These are phyloP conservation scores for Yamadazyma paraphyllophila DNA, from an alignment of 805 yeast species.

Conservation along the genomic window DNA sequence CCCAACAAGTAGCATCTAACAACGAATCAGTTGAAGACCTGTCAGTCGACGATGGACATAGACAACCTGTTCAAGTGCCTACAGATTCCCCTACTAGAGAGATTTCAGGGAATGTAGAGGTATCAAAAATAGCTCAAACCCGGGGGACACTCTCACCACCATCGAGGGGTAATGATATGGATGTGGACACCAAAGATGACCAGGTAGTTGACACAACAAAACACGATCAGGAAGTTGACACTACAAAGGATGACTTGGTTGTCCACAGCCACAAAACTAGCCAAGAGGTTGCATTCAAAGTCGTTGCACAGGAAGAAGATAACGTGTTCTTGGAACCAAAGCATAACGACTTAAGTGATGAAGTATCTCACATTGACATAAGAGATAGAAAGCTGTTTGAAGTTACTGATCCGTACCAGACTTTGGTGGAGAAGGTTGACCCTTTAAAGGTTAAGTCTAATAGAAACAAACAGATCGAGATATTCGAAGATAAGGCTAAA, in stretches of 20 bases:
- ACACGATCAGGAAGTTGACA: neutral
- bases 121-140: too few species aligned
- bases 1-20: too few species aligned
- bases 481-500: slow-evolving; percentile 37
- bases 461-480: slow-evolving; percentile 33
- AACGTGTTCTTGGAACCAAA: slow-evolving; percentile 4
- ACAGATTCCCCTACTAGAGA: too few species aligned
- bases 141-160: too few species aligned
- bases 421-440: slow-evolving; percentile 39
- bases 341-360: slow-evolving; percentile 13
- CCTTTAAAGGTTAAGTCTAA: slow-evolving; percentile 38
- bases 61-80: neutral
- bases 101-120: too few species aligned
- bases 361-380: slow-evolving; percentile 31
- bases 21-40: too few species aligned
- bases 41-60: neutral
- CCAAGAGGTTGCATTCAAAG: neutral
- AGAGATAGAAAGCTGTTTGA: slow-evolving; percentile 13
- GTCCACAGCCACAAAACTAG: neutral
- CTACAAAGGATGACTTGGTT: neutral
- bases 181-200: neutral
- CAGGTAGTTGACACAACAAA: neutral
- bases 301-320: neutral
- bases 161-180: too few species aligned
- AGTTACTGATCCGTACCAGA: slow-evolving; percentile 25